Conservation (phyloP, 176 grass and related monocot species). For the Phoenix roebelenii region DNA sequence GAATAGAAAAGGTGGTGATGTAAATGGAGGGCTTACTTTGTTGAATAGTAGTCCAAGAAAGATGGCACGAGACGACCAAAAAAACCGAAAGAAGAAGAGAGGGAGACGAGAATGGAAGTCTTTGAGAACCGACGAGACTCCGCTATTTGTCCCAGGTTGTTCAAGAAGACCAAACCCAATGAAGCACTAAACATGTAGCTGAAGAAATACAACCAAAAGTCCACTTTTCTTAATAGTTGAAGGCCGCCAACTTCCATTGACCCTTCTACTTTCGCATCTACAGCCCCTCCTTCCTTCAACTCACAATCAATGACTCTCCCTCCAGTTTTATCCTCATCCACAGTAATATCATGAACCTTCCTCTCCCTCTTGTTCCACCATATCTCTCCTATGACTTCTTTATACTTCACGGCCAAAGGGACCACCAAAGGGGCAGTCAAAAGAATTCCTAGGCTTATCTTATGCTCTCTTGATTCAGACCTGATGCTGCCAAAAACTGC, state of each 20-base stretch:
- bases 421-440: slow-evolving; percentile 52
- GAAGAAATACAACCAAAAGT: slow-evolving; percentile 95
- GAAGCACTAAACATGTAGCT: slow-evolving; percentile 95
- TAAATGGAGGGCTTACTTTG: slow-evolving; percentile 37
- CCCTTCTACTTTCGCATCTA: not conserved
- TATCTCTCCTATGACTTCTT: slow-evolving; percentile 36
- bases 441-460: slow-evolving; percentile 52
- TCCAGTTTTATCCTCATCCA: slow-evolving; percentile 34
- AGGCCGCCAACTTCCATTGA: slow-evolving; percentile 51
- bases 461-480: slow-evolving; percentile 36
- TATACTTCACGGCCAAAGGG: slow-evolving; percentile 30
- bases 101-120: slow-evolving; percentile 68
- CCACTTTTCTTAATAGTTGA: slow-evolving; percentile 41
- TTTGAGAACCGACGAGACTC: slow-evolving; percentile 52
- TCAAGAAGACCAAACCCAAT: slow-evolving; percentile 81
- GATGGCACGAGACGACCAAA: slow-evolving; percentile 89
- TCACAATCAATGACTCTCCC: slow-evolving; percentile 16
- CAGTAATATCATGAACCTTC: slow-evolving; percentile 42
- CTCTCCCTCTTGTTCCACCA: slow-evolving; percentile 48
- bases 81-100: slow-evolving; percentile 92
- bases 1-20: slow-evolving; percentile 1
- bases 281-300: not conserved
- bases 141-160: slow-evolving; percentile 94
- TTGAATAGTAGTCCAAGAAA: slow-evolving; percentile 79
- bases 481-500: slow-evolving; percentile 62